Evolutionary conservation across 139 green algal genomes (phyloP).

Genomic region (Chlorella sp.): DNA sequence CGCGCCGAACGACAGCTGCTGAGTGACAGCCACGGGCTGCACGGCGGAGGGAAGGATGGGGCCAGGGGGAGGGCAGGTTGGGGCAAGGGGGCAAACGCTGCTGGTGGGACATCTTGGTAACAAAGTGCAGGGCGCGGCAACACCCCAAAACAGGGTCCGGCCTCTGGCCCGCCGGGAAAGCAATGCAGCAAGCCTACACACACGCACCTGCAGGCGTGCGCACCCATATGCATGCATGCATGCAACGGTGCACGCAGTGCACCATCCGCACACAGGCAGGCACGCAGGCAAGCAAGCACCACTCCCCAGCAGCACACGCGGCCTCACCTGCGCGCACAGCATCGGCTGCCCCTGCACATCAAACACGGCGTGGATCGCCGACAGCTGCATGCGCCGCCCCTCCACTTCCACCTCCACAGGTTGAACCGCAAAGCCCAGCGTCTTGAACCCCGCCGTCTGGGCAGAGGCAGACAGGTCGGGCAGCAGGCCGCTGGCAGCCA

Average conservation of each 20-base stretch:
- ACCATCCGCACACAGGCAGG: background rate
- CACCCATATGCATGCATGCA: background rate
- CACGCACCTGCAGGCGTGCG: too few relatives aligned
- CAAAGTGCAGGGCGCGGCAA: too few relatives aligned
- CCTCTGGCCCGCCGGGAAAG: too few relatives aligned
- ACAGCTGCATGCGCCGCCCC: constrained; percentile 11
- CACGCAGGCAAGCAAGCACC: background rate
- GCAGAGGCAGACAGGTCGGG: background rate
- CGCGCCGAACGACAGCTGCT: background rate
- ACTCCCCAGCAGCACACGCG: background rate
- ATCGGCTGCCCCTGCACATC: constrained; percentile 26
- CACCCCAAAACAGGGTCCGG: too few relatives aligned
- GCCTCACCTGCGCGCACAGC: constrained; percentile 1
- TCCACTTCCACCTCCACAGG: constrained; percentile 4
- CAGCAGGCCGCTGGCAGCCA: background rate
- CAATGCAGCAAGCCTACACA: background rate
- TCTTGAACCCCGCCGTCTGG: background rate
- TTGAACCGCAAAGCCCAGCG: constrained; percentile 31
- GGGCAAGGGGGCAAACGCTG: background rate
- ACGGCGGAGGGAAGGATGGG: background rate
- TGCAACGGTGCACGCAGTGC: too few relatives aligned
- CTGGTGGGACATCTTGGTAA: too few relatives aligned
- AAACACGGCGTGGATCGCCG: constrained; percentile 36
- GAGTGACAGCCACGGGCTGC: constrained; percentile 18
- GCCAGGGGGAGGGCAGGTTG: background rate